phyloP scores from a whole-genome alignment of 768 basidiomycete species.

The Pisolithus marmoratus region DNA sequence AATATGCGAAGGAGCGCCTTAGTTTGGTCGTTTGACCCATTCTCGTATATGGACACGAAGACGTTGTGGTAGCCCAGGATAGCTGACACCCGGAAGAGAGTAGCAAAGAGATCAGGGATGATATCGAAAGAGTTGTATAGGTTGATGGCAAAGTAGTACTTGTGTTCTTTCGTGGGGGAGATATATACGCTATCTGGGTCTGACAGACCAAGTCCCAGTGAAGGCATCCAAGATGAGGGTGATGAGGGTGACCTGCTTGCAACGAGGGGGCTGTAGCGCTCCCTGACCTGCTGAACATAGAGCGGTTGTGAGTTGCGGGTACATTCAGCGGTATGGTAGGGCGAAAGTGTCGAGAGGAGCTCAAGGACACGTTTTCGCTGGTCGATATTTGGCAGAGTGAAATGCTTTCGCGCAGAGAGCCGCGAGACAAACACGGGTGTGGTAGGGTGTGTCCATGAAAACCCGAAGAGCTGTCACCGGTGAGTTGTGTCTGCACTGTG shows the following conservation, averaged over 20 bases:
- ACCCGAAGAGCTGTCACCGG: slow-evolving; percentile 18
- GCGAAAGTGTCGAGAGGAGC: slow-evolving; percentile 78
- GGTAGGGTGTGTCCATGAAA: slow-evolving; percentile 51
- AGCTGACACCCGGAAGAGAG: slow-evolving; percentile 88
- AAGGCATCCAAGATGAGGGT: slow-evolving; percentile 54
- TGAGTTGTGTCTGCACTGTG: background rate
- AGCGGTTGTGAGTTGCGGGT: slow-evolving; percentile 78
- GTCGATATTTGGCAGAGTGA: slow-evolving; percentile 71
- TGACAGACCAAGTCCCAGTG: slow-evolving; percentile 41
- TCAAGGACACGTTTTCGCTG: slow-evolving; percentile 85
- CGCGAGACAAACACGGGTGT: slow-evolving; percentile 42
- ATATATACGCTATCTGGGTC: slow-evolving; percentile 34
- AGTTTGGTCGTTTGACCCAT: slow-evolving; percentile 98
- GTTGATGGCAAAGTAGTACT: slow-evolving; percentile 99
- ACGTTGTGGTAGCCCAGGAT: slow-evolving; percentile 97
- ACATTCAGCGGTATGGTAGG: slow-evolving; percentile 92
- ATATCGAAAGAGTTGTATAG: slow-evolving; percentile 99
- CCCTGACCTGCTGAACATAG: slow-evolving; percentile 78
- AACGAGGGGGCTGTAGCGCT: slow-evolving; percentile 79
- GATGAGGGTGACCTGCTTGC: slow-evolving; percentile 61
- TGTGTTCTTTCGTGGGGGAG: slow-evolving; percentile 63
- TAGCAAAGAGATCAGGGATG: slow-evolving; percentile 95
- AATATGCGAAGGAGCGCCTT: slow-evolving; percentile 95
- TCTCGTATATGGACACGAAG: slow-evolving; percentile 98
- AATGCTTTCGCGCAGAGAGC: slow-evolving; percentile 52